These are phyloP conservation scores for Penicillium sp. DNA, from an alignment of 2,329 filamentous ascomycete genomes.

Conservation along the genomic window DNA sequence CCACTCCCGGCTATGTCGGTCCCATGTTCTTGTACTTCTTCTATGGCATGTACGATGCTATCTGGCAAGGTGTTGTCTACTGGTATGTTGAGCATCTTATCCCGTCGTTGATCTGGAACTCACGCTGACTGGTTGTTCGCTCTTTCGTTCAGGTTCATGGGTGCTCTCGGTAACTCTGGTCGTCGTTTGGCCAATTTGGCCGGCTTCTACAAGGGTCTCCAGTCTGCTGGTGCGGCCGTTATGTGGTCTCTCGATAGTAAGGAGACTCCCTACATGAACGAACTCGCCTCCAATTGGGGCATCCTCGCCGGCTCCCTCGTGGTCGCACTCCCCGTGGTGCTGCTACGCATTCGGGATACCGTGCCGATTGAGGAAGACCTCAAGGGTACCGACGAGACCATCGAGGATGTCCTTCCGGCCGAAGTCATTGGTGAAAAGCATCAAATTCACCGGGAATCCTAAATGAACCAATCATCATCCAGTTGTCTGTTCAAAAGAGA, in stretches of 20 bases:
- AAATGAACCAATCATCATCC: background rate
- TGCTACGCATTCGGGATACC: constrained; percentile 68
- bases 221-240: constrained; percentile 69
- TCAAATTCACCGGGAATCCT: constrained; percentile 6
- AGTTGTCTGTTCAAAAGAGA: no score
- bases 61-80: constrained; percentile 84
- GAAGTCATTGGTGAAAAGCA: constrained; percentile 9
- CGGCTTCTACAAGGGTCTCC: constrained; percentile 81
- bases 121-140: background rate
- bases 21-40: constrained; percentile 85
- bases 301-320: constrained; percentile 62
- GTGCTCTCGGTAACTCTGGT: constrained; percentile 81
- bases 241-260: constrained; percentile 55
- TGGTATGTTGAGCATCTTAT: constrained; percentile 50
- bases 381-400: constrained; percentile 71
- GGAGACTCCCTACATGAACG: constrained; percentile 57
- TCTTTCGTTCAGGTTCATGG: constrained; percentile 63
- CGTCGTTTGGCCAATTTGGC: constrained; percentile 85
- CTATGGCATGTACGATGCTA: constrained; percentile 80
- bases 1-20: constrained; percentile 59
- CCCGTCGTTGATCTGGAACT: background rate
- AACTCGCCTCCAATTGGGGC: constrained; percentile 69
- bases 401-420: constrained; percentile 56
- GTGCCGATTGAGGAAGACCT: constrained; percentile 71
- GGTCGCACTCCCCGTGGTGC: constrained; percentile 68